A percentile compares a stretch with the other conserved stretches of the same genome.
These are phyloP conservation scores for Apostasia shenzhenica DNA, from an alignment of 106 monocot genomes.

Conservation along the genomic window DNA sequence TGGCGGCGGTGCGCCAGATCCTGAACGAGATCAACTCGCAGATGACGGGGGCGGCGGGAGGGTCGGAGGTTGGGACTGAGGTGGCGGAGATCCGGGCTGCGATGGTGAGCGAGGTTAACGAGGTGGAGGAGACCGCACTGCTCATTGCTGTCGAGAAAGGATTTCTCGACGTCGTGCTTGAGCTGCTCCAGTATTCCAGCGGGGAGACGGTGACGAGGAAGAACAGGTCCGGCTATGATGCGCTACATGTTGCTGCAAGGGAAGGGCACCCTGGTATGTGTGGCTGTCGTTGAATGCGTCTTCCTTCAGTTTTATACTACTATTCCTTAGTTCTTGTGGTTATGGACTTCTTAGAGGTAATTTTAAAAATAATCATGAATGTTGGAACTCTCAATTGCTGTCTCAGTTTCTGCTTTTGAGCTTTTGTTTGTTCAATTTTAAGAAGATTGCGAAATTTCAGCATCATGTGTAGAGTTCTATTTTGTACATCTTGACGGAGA, in stretches of 20 bases:
- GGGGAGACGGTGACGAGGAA: slow-evolving; percentile 33
- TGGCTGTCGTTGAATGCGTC: neutral
- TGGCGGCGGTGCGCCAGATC: slow-evolving; percentile 23
- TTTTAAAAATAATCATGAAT: too few relatives aligned
- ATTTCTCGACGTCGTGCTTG: slow-evolving; percentile 40
- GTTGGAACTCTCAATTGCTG: too few relatives aligned
- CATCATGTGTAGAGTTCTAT: too few relatives aligned
- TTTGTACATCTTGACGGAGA: too few relatives aligned
- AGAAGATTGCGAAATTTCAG: too few relatives aligned
- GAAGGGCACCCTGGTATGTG: slow-evolving; percentile 50
- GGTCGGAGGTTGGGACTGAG: slow-evolving; percentile 26
- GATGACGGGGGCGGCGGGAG: slow-evolving; percentile 24
- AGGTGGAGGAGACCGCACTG: slow-evolving; percentile 62
- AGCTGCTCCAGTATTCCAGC: slow-evolving; percentile 59
- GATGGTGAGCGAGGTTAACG: slow-evolving; percentile 44
- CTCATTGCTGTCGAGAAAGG: slow-evolving; percentile 51
- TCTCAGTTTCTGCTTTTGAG: too few relatives aligned
- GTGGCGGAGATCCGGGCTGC: slow-evolving; percentile 39
- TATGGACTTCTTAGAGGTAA: too few relatives aligned
- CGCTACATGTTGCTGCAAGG: slow-evolving; percentile 55
- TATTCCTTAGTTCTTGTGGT: too few relatives aligned
- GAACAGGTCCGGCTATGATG: slow-evolving; percentile 51
- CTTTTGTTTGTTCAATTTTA: too few relatives aligned
- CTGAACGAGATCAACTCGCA: slow-evolving; percentile 28
- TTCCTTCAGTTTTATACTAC: neutral